Conservation (phyloP, 2,329 filamentous ascomycete species). For the Fusarium sp. region DNA sequence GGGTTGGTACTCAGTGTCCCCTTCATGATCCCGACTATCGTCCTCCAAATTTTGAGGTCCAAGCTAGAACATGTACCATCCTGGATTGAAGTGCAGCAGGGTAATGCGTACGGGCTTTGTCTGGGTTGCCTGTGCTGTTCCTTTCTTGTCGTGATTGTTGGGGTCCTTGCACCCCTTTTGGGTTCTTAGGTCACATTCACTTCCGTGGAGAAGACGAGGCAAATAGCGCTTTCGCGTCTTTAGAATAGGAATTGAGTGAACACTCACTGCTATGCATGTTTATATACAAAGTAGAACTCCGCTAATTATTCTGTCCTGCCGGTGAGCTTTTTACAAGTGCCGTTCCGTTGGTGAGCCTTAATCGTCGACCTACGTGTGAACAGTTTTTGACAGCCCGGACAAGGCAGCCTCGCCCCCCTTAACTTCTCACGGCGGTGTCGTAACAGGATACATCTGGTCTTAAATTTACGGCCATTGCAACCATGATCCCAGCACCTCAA, state of each 20-base stretch:
- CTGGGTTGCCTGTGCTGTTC: not conserved
- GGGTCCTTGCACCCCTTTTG: not conserved
- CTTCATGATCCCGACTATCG: not conserved
- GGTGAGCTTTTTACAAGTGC: not conserved
- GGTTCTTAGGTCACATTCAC: not conserved
- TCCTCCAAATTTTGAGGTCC: not conserved
- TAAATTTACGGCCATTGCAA: not conserved
- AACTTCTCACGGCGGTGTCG: not conserved
- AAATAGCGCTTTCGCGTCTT: too few species aligned
- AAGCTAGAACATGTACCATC: not conserved
- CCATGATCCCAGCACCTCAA: not conserved
- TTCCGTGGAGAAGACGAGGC: too few species aligned
- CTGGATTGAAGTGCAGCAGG: not conserved
- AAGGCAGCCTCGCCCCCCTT: not conserved
- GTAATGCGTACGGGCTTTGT: not conserved
- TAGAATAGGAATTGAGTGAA: too few species aligned
- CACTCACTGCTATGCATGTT: not conserved
- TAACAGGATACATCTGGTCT: too few species aligned
- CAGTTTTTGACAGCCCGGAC: not conserved
- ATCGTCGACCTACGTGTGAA: not conserved
- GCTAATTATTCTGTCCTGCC: not conserved
- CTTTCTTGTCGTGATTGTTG: not conserved
- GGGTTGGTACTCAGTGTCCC: not conserved
- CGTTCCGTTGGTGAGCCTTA: not conserved
- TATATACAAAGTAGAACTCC: not conserved